Base-by-base conservation (phyloP, 2,329 filamentous ascomycete genomes). In the Fusarium sororula region DNA sequence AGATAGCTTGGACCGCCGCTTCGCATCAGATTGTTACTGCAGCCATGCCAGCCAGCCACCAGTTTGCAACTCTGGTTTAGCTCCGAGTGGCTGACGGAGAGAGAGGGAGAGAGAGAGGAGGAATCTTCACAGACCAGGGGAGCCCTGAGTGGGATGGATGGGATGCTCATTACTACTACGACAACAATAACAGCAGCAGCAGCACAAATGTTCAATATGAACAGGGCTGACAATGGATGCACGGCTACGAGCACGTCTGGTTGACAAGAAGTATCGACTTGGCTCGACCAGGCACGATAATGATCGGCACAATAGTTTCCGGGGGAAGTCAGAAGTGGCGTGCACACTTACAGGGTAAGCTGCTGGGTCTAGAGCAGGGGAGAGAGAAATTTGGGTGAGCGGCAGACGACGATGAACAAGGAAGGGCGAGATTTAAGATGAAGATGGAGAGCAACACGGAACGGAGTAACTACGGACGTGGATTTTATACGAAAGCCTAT, bases 181-280 rank as follows among this genome's bases (percentile, higher is more conserved):
- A 26, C 28, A 45, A 32, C 39, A 20, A 32, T 22, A 69, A 44
- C 60, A 64, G 58, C 48, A 38, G 32, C 30, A 35, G 32, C 32
- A 38, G 51, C 51, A 54, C 14, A 54, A 26, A 38, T 55, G 62
- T 68, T 74, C 68, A 77, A 71, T 66, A 66, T 75, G 63, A 67
- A 63, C 74, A 75, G 76, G 76, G 77, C 77, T 78, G 77, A 78
- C 75, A 72, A 68, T 75, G 73, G 68, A 79, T 75, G 74, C 75
- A 69, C 77, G 77, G 77, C 77, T 78, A 77, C 66, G 57, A 75
- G 66, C 63, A 73, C 61, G 66, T 73, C 66, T 71, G 62, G 70
- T 72, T 66, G 68, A 73, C 65, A 68, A 72, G 57, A 75, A 73
- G 56, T 68, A 77, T 77, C 62, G 63, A 74, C 70, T 72, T 65